Evolutionary conservation across 228 moss, liverwort and hornwort genomes (phyloP).

Genomic region (Sphagnum magellanicum): DNA sequence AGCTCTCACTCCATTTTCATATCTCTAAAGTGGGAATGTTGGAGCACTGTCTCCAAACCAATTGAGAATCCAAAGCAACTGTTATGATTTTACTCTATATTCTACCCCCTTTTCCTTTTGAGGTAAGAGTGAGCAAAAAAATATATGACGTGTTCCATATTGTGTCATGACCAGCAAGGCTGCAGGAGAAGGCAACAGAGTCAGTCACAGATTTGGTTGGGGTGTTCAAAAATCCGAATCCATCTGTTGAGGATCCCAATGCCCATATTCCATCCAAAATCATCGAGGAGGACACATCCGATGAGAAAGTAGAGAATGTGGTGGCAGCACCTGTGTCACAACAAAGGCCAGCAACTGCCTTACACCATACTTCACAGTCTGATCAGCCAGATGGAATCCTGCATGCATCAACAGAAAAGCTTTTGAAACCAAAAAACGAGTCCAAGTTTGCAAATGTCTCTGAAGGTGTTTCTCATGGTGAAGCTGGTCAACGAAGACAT

Average conservation of each 20-base stretch:
- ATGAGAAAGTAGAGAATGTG: too few relatives aligned
- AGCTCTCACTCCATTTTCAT: too few relatives aligned
- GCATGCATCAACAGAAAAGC: constrained; percentile 22
- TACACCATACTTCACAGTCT: background rate
- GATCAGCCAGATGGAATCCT: constrained; percentile 3
- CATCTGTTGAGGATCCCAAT: background rate
- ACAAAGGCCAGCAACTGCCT: too few relatives aligned
- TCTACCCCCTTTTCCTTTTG: too few relatives aligned
- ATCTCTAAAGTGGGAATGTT: too few relatives aligned
- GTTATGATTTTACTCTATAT: too few relatives aligned
- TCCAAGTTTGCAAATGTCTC: constrained; percentile 11
- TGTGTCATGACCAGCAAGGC: constrained; percentile 49
- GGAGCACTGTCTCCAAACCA: too few relatives aligned
- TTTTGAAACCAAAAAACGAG: constrained; percentile 9
- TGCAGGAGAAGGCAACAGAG: constrained; percentile 63
- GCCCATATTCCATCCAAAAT: too few relatives aligned
- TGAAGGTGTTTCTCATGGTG: constrained; percentile 3
- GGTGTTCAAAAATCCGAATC: constrained; percentile 40
- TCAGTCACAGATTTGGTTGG: constrained; percentile 71
- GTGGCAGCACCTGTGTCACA: too few relatives aligned
- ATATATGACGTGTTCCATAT: background rate
- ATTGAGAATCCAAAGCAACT: too few relatives aligned
- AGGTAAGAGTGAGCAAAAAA: too few relatives aligned
- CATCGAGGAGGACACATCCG: too few relatives aligned
- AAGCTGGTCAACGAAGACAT: constrained; percentile 11